Conservation (phyloP, 140 eudicot genomes). For the Senecio squalidus region DNA sequence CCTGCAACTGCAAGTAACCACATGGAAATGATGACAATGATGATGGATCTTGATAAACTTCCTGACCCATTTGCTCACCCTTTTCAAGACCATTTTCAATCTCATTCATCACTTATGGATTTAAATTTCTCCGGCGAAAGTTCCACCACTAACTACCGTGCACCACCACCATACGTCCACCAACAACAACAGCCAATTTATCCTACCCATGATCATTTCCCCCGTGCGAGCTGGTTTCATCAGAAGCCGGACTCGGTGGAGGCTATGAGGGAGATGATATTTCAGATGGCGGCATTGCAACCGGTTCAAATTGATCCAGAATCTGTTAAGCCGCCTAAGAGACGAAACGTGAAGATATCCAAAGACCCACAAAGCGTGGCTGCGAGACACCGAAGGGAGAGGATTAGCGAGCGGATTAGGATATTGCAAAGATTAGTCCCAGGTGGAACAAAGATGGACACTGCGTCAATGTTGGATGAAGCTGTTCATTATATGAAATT, state of each 20-base stretch:
- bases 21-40: conserved; percentile 47
- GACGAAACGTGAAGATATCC: conserved; percentile 63
- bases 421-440: conserved; percentile 74
- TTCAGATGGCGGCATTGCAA: conserved; percentile 69
- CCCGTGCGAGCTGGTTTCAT: conserved; percentile 29
- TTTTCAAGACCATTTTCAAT: conserved; percentile 25
- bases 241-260: conserved; percentile 49
- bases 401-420: conserved; percentile 66
- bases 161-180: conserved; percentile 17
- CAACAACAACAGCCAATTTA: neutral
- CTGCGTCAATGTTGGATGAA: conserved; percentile 81
- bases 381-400: conserved; percentile 67
- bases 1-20: too few species aligned
- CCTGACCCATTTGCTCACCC: conserved; percentile 37
- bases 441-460: conserved; percentile 80
- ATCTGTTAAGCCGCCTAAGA: conserved; percentile 56
- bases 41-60: conserved; percentile 42
- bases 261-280: conserved; percentile 74
- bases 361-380: conserved; percentile 84
- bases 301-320: conserved; percentile 67
- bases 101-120: conserved; percentile 28
- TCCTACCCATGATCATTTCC: conserved; percentile 13
- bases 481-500: conserved; percentile 73
- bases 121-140: conserved; percentile 38
- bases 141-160: conserved; percentile 21